Evolutionary conservation across 2,329 filamentous ascomycete species (phyloP).

Genomic region (Fusarium marasasianum): DNA sequence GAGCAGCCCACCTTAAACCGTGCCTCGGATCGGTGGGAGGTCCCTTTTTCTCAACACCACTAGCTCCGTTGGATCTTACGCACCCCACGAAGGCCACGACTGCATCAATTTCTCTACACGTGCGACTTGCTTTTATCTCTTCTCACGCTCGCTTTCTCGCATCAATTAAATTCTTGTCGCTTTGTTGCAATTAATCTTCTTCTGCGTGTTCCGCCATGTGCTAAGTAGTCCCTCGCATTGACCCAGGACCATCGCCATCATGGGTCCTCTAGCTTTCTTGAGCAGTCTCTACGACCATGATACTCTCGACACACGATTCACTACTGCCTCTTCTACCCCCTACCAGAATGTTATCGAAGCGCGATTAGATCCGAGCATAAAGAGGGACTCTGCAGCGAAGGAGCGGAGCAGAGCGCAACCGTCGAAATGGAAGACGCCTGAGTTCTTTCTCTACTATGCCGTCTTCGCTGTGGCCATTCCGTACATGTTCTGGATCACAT

Average conservation of each 20-base stretch:
- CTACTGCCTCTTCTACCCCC: slow-evolving; percentile 74
- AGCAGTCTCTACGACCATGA: slow-evolving; percentile 70
- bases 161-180: background rate
- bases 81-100: slow-evolving; percentile 42
- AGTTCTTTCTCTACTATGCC: slow-evolving; percentile 85
- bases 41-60: slow-evolving; percentile 40
- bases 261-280: slow-evolving; percentile 57
- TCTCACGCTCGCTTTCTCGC: slow-evolving; percentile 1
- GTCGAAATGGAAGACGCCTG: slow-evolving; percentile 84
- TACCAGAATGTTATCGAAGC: slow-evolving; percentile 67
- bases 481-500: slow-evolving; percentile 90
- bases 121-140: background rate
- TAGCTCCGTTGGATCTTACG: slow-evolving; percentile 2
- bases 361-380: slow-evolving; percentile 53
- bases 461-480: slow-evolving; percentile 74
- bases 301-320: slow-evolving; percentile 71
- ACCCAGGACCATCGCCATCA: slow-evolving; percentile 43
- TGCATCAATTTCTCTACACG: slow-evolving; percentile 21
- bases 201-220: slow-evolving; percentile 28
- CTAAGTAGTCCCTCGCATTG: slow-evolving; percentile 27
- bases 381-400: slow-evolving; percentile 48
- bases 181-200: background rate
- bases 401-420: slow-evolving; percentile 59
- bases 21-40: slow-evolving; percentile 30
- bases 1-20: slow-evolving; percentile 18